A percentile compares a stretch with the other conserved stretches of the same genome.
Evolutionary conservation across 768 basidiomycete genomes (phyloP).

Genomic region (Auriscalpium orientale): DNA sequence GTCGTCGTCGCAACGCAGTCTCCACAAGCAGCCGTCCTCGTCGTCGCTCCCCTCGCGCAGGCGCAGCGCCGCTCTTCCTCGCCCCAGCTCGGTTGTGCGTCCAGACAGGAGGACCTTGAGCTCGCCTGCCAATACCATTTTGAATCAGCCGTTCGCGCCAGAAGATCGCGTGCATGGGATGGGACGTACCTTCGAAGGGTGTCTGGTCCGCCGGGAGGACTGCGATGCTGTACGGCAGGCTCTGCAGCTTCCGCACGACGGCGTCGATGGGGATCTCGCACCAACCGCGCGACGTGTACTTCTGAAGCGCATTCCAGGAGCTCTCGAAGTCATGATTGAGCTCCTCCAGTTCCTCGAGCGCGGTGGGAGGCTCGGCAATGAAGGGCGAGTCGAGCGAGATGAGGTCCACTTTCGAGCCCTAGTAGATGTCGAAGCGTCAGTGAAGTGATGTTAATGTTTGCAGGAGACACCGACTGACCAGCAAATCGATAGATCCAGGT

Average conservation of each 20-base stretch:
- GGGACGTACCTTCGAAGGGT: conserved; percentile 52
- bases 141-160: not conserved
- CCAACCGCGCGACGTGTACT: conserved; percentile 53
- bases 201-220: conserved; percentile 46
- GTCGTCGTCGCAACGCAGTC: conserved; percentile 46
- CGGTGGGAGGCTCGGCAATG: conserved; percentile 34
- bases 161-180: not conserved
- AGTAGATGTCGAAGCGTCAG: not conserved
- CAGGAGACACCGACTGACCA: not conserved
- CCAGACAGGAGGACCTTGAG: conserved; percentile 47
- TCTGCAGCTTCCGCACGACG: conserved; percentile 47
- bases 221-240: conserved; percentile 35
- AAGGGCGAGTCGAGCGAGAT: conserved; percentile 73
- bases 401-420: conserved; percentile 44
- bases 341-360: conserved; percentile 5
- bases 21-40: conserved; percentile 69
- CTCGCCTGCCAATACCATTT: conserved; percentile 39
- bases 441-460: not conserved
- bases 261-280: conserved; percentile 48
- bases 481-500: not conserved
- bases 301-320: conserved; percentile 48
- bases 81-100: conserved; percentile 8
- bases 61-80: conserved; percentile 37
- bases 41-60: conserved; percentile 38
- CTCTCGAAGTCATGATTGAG: conserved; percentile 40